Percentiles rank a stretch among this genome's conserved stretches.
These are phyloP conservation scores for Pythium angustatum DNA, from an alignment of 352 stramenopile species.

Conservation along the genomic window DNA sequence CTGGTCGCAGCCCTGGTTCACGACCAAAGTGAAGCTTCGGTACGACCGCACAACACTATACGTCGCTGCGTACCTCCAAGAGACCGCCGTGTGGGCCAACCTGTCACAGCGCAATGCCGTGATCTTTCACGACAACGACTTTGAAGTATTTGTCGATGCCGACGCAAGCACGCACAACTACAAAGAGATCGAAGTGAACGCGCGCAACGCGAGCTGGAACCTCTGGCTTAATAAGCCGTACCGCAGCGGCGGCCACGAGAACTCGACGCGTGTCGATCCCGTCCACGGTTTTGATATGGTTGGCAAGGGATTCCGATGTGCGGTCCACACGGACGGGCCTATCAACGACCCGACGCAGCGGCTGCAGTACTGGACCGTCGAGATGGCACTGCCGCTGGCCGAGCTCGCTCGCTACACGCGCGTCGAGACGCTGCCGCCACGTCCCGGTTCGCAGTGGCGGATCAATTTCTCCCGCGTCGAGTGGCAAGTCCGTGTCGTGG, in stretches of 20 bases:
- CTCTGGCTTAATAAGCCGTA: slow-evolving; percentile 89
- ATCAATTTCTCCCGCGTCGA: slow-evolving; percentile 92
- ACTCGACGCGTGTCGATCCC: slow-evolving; percentile 75
- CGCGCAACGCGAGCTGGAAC: slow-evolving; percentile 88
- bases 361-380: slow-evolving; percentile 78
- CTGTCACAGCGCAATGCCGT: slow-evolving; percentile 63
- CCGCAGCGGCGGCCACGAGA: slow-evolving; percentile 74
- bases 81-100: slow-evolving; percentile 70
- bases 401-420: slow-evolving; percentile 50
- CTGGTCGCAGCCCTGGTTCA: slow-evolving; percentile 76
- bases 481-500: slow-evolving; percentile 45
- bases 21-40: slow-evolving; percentile 69
- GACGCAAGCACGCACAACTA: slow-evolving; percentile 80
- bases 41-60: slow-evolving; percentile 77
- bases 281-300: slow-evolving; percentile 72
- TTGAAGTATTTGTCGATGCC: slow-evolving; percentile 91
- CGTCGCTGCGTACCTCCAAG: slow-evolving; percentile 68
- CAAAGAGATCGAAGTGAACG: slow-evolving; percentile 92
- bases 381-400: slow-evolving; percentile 75
- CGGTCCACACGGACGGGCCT: slow-evolving; percentile 54
- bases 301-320: slow-evolving; percentile 40
- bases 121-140: slow-evolving; percentile 90
- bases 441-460: slow-evolving; percentile 51
- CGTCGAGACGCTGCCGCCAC: slow-evolving; percentile 37
- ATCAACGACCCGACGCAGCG: slow-evolving; percentile 61